A percentile compares a stretch with the other conserved stretches of the same genome.
phyloP scores from a whole-genome alignment of 169 alveolate species.

The Perkinsus marinus region DNA sequence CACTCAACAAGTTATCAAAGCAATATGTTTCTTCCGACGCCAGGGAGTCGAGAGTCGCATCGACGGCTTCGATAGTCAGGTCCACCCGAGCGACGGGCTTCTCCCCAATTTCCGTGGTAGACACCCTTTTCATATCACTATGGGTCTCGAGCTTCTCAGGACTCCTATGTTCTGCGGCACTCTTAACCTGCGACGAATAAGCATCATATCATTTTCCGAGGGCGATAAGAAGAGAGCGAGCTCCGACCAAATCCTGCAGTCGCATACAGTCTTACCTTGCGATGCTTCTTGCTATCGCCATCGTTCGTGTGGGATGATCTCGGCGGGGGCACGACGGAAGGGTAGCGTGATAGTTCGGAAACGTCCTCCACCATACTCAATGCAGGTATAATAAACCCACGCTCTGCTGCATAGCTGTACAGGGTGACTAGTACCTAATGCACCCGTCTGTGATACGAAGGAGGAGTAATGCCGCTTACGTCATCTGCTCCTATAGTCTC shows the following conservation, averaged over 20 bases:
- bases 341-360: not conserved
- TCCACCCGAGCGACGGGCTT: not conserved
- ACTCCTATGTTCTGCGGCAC: not conserved
- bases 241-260: too few relatives aligned
- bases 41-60: not conserved
- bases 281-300: not conserved
- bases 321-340: not conserved
- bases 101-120: not conserved
- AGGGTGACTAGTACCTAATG: not conserved
- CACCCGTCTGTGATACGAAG: not conserved
- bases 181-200: not conserved
- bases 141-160: not conserved
- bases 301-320: not conserved
- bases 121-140: too few relatives aligned
- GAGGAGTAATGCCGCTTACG: not conserved
- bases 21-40: not conserved
- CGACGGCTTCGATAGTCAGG: not conserved
- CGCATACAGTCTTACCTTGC: not conserved
- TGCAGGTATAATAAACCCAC: not conserved
- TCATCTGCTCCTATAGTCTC: conserved; percentile 9
- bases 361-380: not conserved
- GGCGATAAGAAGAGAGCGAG: too few relatives aligned
- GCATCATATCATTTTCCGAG: too few relatives aligned
- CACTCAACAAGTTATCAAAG: not conserved
- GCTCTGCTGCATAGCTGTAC: not conserved